Base-by-base conservation (phyloP, 257 asterid species). In the Mitragyna speciosa region DNA sequence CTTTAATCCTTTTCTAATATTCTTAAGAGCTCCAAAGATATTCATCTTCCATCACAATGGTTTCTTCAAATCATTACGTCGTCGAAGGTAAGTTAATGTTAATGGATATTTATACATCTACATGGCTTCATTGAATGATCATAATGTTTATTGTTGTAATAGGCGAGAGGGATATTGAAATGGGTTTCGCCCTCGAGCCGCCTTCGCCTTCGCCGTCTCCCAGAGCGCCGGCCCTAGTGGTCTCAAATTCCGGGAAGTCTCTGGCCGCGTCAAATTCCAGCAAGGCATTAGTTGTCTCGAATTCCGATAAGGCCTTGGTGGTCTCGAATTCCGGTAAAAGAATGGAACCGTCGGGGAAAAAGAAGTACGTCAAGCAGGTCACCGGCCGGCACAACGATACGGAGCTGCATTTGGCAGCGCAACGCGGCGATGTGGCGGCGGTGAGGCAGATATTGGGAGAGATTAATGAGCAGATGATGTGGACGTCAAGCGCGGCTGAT, bases 361-460 rank as follows among this genome's bases (percentile, higher is more conserved):
- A 89, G 86, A 94, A 92, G 89, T 92, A 94, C 69, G 98, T 94
- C 85, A 94, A 87, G 89, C 98, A 94, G 85, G 98, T 94, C 48
- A 92, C 97, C 7, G 98, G 98, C 0, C 85, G 93, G 84, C 95
- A 92, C 90, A 92, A 94, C 6, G 98, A 94, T 49, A 94, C 98
- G 31, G 98, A 91, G 86, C 90, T 94, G 67, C 98, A 94, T 84
- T 84, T 94, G 77, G 98, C 98, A 1, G 94, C 98, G 7, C 95
- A 94, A 80, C 87, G 89, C 56, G 96, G 98, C 3, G 98, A 92
- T 36, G 87, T 88, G 76, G 87, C 77, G 22, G 94, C 92, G 10
- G 96, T 92, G 88, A 87, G 87, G 83, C 87, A 83, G 83, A 90
- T 94, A 77, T 67, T 94, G 31, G 93, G 83, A 75, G 98, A 92